These are phyloP conservation scores for Camellia sinensis DNA, from an alignment of 148 eudicot genomes.

Conservation along the genomic window DNA sequence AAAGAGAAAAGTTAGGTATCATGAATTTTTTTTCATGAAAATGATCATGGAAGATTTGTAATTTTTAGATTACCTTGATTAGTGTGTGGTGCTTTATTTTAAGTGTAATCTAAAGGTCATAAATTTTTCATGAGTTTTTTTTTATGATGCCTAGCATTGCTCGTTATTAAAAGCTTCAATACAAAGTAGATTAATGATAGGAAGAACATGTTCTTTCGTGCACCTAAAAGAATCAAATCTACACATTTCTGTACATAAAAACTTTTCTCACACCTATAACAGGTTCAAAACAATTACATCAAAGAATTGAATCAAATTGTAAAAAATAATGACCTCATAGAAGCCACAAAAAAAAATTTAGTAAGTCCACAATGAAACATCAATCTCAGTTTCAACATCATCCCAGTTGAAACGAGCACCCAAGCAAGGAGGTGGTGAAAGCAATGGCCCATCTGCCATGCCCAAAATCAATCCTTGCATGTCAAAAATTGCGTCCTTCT, in stretches of 20 bases:
- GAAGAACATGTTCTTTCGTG: neutral
- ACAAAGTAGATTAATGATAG: neutral
- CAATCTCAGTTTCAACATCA: conserved; percentile 18
- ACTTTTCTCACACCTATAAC: neutral
- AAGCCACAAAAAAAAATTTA: too few species aligned
- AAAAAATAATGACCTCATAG: neutral
- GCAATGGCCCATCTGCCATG: conserved; percentile 44
- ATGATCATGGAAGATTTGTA: too few species aligned
- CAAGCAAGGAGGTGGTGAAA: conserved; percentile 35
- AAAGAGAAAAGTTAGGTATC: too few species aligned
- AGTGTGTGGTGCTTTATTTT: too few species aligned
- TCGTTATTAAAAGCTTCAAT: neutral
- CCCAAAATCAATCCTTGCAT: conserved; percentile 33
- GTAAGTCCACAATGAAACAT: neutral
- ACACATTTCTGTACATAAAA: too few species aligned
- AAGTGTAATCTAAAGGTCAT: too few species aligned
- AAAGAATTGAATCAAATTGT: neutral
- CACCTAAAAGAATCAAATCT: neutral
- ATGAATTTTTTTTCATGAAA: too few species aligned
- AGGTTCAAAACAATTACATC: conserved; percentile 10
- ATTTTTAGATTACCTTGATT: too few species aligned
- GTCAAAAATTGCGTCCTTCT: conserved; percentile 32
- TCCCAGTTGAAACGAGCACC: conserved; percentile 11
- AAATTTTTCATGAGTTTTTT: too few species aligned
- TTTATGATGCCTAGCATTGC: too few species aligned